A percentile compares a stretch with the other conserved stretches of the same genome.
Evolutionary conservation across 2,329 filamentous ascomycete species (phyloP).

Genomic region (Diaporthe citriasiana): DNA sequence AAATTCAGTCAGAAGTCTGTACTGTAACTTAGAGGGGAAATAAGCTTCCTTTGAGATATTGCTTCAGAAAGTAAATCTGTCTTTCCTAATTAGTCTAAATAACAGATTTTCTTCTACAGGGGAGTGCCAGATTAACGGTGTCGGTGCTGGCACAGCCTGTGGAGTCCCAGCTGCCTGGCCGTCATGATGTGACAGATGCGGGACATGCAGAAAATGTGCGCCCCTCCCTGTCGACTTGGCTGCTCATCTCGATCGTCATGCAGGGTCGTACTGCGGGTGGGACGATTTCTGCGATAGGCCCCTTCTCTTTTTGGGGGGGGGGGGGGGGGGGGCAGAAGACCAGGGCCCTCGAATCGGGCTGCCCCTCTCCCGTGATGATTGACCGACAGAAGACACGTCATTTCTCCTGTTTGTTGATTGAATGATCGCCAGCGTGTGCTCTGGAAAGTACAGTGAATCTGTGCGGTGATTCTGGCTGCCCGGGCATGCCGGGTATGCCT

Average conservation of each 20-base stretch:
- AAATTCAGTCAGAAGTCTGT: no score
- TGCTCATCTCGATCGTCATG: conserved; percentile 31
- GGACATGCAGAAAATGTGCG: neutral
- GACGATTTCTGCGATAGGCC: conserved; percentile 15
- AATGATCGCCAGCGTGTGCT: neutral
- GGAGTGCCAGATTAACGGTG: no score
- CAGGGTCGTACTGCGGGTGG: conserved; percentile 13
- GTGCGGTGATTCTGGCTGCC: neutral
- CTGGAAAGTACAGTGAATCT: neutral
- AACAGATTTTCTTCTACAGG: no score
- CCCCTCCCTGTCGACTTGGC: conserved; percentile 12
- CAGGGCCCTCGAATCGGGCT: conserved; percentile 21
- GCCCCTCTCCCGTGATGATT: conserved; percentile 23
- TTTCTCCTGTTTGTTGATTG: conserved; percentile 7
- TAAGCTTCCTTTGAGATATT: no score
- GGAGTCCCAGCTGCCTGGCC: neutral
- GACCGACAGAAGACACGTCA: conserved; percentile 10
- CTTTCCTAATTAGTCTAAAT: no score
- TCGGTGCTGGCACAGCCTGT: no score
- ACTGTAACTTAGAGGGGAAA: no score
- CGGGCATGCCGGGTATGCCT: neutral
- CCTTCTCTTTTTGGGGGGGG: no score
- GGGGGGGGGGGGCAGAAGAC: neutral
- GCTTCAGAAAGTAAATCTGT: no score
- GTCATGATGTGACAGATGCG: conserved; percentile 15